Conservation (phyloP, 768 basidiomycete genomes). For the Lepiota venenata region DNA sequence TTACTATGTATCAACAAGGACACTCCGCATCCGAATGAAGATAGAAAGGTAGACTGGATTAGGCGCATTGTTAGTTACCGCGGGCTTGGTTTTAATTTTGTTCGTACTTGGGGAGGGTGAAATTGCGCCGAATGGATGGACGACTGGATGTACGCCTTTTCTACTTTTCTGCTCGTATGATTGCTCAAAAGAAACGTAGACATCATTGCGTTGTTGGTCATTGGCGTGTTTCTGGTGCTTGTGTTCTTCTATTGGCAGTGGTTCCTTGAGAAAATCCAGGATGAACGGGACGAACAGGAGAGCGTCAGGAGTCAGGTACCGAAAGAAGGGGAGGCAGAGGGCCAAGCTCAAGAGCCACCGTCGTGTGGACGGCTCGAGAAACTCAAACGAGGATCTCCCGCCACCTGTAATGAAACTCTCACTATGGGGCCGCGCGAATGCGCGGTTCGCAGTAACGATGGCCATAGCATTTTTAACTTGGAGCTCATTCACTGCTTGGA, state of each 20-base stretch:
- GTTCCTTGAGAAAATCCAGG: constrained; percentile 47
- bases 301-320: neutral
- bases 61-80: constrained; percentile 61
- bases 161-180: constrained; percentile 16
- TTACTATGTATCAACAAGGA: constrained; percentile 64
- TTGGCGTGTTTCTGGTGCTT: constrained; percentile 53
- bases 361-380: neutral
- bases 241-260: constrained; percentile 66
- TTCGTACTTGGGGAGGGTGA: constrained; percentile 73
- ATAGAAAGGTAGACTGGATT: constrained; percentile 71
- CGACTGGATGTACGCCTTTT: constrained; percentile 32
- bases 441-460: constrained; percentile 60
- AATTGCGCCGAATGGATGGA: constrained; percentile 57
- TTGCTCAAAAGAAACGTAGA: constrained; percentile 33
- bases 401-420: constrained; percentile 66
- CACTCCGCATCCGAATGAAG: constrained; percentile 33
- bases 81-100: constrained; percentile 64
- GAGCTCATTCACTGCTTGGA: constrained; percentile 54
- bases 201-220: constrained; percentile 65
- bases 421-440: constrained; percentile 60
- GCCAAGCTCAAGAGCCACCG: neutral
- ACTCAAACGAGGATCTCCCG: constrained; percentile 23
- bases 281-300: constrained; percentile 19
- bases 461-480: constrained; percentile 62
- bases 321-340: neutral